Percentiles rank a stretch among this genome's conserved stretches.
Conservation (phyloP, 176 grass and related monocot genomes). For the maize (Zea mays) region Zm-B73-REFERENCE-NAM-5.0 NC_050103.1:18548001-18548500, state of each 20-base stretch:
- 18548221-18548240: constrained; percentile 92
- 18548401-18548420: constrained; percentile 74
- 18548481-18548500: constrained; percentile 81
- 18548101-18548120: constrained; percentile 99
- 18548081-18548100: constrained; percentile 39
- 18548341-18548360: constrained; percentile 83
- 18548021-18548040: constrained; percentile 11
- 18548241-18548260: constrained; percentile 91
- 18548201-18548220: constrained; percentile 98
- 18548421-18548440: constrained; percentile 76
- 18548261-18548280: constrained; percentile 88
- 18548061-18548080: neutral
- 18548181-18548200: constrained; percentile 89
- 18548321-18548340: constrained; percentile 72
- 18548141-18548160: constrained; percentile 88
- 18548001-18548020: neutral
- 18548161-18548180: constrained; percentile 66
- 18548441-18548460: constrained; percentile 85
- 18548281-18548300: constrained; percentile 95
- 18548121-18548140: constrained; percentile 94
- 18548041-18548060: neutral
- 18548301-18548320: constrained; percentile 70
- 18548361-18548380: constrained; percentile 94
- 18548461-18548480: constrained; percentile 71
- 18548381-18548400: constrained; percentile 71